phyloP scores from a whole-genome alignment of 2,329 filamentous ascomycete species.

The Thermothelomyces thermophilus region DNA sequence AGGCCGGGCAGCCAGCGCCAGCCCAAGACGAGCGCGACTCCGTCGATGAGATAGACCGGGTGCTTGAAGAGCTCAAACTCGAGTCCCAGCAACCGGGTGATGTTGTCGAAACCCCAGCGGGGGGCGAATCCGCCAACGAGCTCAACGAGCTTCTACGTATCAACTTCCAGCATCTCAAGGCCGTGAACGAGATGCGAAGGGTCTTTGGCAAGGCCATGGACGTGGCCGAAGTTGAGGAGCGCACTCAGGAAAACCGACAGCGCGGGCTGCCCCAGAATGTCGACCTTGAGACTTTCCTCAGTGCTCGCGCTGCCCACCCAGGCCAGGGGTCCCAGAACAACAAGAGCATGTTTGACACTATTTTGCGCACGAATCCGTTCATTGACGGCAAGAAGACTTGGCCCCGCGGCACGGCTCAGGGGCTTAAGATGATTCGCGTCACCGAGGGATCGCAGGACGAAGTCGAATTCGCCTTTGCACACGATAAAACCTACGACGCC shows the following conservation, averaged over 20 bases:
- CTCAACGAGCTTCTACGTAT: slow-evolving; percentile 37
- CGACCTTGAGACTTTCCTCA: slow-evolving; percentile 51
- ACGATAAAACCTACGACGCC: slow-evolving; percentile 66
- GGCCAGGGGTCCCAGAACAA: slow-evolving; percentile 47
- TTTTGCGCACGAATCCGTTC: slow-evolving; percentile 72
- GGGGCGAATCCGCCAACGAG: slow-evolving; percentile 3
- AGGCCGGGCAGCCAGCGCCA: slow-evolving; percentile 30
- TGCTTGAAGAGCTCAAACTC: slow-evolving; percentile 44
- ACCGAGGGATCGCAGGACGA: slow-evolving; percentile 36
- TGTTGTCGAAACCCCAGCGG: slow-evolving; percentile 2
- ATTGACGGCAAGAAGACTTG: slow-evolving; percentile 82
- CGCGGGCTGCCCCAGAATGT: slow-evolving; percentile 41
- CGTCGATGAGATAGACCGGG: slow-evolving; percentile 51
- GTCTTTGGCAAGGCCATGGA: slow-evolving; percentile 53
- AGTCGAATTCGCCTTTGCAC: slow-evolving; percentile 69
- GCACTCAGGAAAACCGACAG: slow-evolving; percentile 35
- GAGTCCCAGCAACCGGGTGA: slow-evolving; percentile 17
- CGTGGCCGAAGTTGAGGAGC: slow-evolving; percentile 45
- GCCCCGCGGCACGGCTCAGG: slow-evolving; percentile 72
- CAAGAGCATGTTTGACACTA: slow-evolving; percentile 63
- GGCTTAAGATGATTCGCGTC: slow-evolving; percentile 69
- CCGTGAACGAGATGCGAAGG: slow-evolving; percentile 79
- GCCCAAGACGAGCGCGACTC: slow-evolving; percentile 23
- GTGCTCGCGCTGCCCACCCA: slow-evolving; percentile 13
- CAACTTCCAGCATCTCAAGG: slow-evolving; percentile 68